Base-by-base conservation (phyloP, 2,329 filamentous ascomycete genomes). In the Arthrobotrys sphaeroides region DNA sequence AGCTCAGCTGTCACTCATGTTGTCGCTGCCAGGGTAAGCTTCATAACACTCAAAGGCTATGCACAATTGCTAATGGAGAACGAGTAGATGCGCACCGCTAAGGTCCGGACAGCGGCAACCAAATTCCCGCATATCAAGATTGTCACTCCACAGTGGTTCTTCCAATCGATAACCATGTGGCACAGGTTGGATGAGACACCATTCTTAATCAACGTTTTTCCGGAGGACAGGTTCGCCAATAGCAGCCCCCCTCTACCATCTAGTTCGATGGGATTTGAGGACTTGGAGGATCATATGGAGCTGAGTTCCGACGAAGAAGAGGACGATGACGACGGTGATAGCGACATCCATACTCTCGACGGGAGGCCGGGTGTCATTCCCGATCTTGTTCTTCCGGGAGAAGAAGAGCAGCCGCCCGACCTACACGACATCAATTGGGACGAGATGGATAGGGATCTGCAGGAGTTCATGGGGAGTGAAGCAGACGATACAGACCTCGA, bases 101-200 rank as follows among this genome's bases (percentile, higher is more conserved):
- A 99, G 83, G 93, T 98, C 45, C 90, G 92, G 53, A 90, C 94
- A 82, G 95, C 95, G 0, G 78, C 77, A 22, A 90, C 91, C 12
- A 89, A 90, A 77, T 91, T 93, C 66, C 86, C 90, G 0, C 88
- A 89, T 60, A 91, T 98, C 82, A 94, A 93, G 81, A 96, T 99
- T 72, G 95, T 99, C 53, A 93, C 90, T 79, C 91, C 93, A 62
- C 89, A 92, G 79, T 99, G 95, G 95, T 88, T 99, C 28, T 87
- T 90, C 31, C 91, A 94, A 78, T 96, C 90, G 66, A 88, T 98
- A 77, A 90, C 89, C 24, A 90, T 91, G 81, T 99, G 95, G 95
- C 86, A 87, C 77, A 90, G 88, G 68, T 85, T 96, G 9, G 89
- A 95, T 67, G 94, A 97, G 81, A 86, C 86, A 1, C 90, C 90